phyloP scores from a whole-genome alignment of 176 grass and related monocot genomes.

The Aechmea fasciata region DNA sequence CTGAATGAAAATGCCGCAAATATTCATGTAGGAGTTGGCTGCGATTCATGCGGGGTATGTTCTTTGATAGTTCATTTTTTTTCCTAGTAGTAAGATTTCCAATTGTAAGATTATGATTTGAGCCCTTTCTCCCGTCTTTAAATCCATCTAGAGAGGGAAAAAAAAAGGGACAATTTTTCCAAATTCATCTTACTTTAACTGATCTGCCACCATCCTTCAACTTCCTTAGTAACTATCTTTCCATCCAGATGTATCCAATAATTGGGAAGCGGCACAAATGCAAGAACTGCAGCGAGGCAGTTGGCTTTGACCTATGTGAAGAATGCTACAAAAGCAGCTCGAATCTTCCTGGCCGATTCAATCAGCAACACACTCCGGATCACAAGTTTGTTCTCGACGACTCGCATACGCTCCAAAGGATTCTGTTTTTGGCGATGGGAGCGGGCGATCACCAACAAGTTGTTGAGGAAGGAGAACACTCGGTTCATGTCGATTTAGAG shows the following conservation, averaged over 20 bases:
- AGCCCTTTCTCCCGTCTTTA: too few relatives aligned
- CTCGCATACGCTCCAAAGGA: background rate
- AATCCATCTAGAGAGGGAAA: too few relatives aligned
- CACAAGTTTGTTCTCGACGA: conserved; percentile 57
- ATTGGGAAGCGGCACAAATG: conserved; percentile 78
- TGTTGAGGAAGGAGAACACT: background rate
- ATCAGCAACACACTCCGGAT: conserved; percentile 84
- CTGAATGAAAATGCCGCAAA: conserved; percentile 16
- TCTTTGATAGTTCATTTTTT: background rate
- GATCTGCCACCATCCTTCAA: too few relatives aligned
- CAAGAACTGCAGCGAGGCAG: conserved; percentile 47
- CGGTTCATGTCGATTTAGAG: background rate
- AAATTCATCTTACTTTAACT: too few relatives aligned
- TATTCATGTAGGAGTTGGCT: conserved; percentile 65
- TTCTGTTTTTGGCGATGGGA: conserved; percentile 3
- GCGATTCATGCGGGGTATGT: conserved; percentile 93
- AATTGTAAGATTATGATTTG: conserved; percentile 11
- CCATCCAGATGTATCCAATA: conserved; percentile 56
- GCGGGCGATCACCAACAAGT: conserved; percentile 11
- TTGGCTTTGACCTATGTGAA: conserved; percentile 78
- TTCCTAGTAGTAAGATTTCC: background rate
- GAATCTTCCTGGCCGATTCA: conserved; percentile 76
- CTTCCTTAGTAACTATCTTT: background rate
- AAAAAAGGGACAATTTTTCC: too few relatives aligned
- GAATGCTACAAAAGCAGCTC: conserved; percentile 49